Base-by-base conservation (phyloP, 106 monocot species). In the Dendrobium huoshanense region DNA sequence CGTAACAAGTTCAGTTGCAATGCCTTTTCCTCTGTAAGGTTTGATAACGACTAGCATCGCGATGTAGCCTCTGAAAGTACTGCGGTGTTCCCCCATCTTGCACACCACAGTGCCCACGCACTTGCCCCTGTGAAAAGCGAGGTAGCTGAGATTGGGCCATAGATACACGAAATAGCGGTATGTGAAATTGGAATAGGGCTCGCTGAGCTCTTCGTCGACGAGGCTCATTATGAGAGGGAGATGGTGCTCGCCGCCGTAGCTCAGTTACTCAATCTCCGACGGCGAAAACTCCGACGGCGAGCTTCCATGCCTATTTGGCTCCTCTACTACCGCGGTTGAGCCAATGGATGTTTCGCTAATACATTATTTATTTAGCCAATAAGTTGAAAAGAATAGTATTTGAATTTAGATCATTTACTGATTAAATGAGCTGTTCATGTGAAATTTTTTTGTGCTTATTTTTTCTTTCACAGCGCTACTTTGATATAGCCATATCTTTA, bases 151-250 rank as follows among this genome's bases (percentile, higher is more conserved):
- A 47, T 95, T 81, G 10, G 99, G 95, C 99, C 99, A 99, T 22
- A 87, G 91, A 86, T 99, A 99, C 85, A 99, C 99, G 90, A 99
- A 99, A 81, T 99, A 99, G 75, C 99, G 99, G 86, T 99, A 99
- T 67, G 99, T 99, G 87, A 99, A 99, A 88, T 95, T 99, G 77
- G 99, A 99, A 87, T 99, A 99, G 82, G 99, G 99, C 82, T 99
- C 99, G 90, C 99, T 99, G 29, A 99, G 99, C 86, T 99, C 99
- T 17, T 91, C 86, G 77, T 95, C 95, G 47, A 99, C 93, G 40
- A 99, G 89, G 17, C 72, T 80, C 99, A 99, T 99, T 48, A 99
- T 89, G 27, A 99, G 83, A 1, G 95, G 93, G n/a, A 99, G 93
- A 80, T 99, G 99, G 78, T 99, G 91, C 91, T 99, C 99, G 25